Percentiles rank a stretch among this genome's conserved stretches.
These are phyloP conservation scores for Casuarina cunninghamiana DNA, from an alignment of 306 rosid genomes.

Conservation along the genomic window DNA sequence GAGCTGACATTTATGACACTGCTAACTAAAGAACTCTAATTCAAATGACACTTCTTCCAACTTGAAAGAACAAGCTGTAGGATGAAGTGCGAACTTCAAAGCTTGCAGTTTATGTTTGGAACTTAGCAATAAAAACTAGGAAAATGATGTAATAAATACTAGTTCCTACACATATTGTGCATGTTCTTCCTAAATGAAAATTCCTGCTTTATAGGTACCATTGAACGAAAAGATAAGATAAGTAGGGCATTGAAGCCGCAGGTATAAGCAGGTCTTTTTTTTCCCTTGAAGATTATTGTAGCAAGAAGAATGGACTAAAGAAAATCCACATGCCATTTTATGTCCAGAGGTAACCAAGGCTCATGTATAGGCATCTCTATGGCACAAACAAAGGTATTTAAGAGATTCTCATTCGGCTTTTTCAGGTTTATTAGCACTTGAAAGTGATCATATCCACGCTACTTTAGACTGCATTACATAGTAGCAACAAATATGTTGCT, in stretches of 20 bases:
- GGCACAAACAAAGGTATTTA: background rate
- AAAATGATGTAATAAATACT: background rate
- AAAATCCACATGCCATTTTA: background rate
- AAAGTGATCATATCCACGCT: slow-evolving; percentile 3
- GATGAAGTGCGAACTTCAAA: background rate
- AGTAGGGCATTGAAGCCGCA: background rate
- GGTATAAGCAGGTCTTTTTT: background rate
- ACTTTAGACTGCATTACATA: slow-evolving; percentile 12
- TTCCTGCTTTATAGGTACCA: background rate
- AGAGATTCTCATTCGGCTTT: background rate
- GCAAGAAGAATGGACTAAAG: background rate
- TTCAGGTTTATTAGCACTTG: background rate
- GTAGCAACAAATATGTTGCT: slow-evolving; percentile 6
- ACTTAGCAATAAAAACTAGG: no score
- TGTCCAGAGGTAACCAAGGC: background rate
- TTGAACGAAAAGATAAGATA: background rate
- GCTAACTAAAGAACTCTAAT: background rate
- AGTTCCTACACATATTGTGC: background rate
- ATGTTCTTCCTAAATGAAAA: background rate
- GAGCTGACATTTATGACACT: background rate
- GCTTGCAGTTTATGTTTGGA: no score
- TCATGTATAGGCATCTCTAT: background rate
- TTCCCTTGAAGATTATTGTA: background rate
- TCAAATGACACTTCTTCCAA: background rate
- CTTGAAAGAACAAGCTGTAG: background rate